Evolutionary conservation across 1,284 basidiomycete species (phyloP), one percentile per base, ranked within the genome.

Genomic region (Naganishia liquefaciens): DNA sequence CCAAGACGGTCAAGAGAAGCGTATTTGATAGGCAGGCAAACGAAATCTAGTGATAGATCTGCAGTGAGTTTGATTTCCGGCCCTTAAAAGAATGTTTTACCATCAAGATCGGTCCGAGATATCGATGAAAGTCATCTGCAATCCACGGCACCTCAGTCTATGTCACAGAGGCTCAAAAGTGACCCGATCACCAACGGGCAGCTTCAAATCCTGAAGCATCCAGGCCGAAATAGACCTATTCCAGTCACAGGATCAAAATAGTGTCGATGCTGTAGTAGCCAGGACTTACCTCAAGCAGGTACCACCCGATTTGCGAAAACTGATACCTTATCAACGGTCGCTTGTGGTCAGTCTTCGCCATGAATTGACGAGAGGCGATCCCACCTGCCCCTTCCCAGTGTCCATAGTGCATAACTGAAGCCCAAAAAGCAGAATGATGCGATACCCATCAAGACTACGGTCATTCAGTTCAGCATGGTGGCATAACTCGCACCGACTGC

Each of bases 21-120:
- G 93, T 95, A 72, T 94, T 95, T 70, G 89, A 92, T 70, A 94
- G 74, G 75, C 90, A 90, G 6, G 90, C 90, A 73, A 91, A 93
- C 3, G 84, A 86, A 51, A 90, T 68, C 65, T 70, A 60, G 5
- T 3, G 21, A 21, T 11, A 4, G 30, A 15, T 11, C 21, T 40
- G 11, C 17, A 5, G 39, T 42, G 25, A 54, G 55, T 46, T 50
- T 21, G 19, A 19, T 17, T 43, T 4, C 28, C 13, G 40, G 43
- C 3, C 19, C 15, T 39, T 33, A 17, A 19, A 33, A 68, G n/a
- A 28, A 19, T 42, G 11, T 6, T 58, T 73, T 54, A 81, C 87
- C 88, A 96, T 91, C 55, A 96, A 80, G 3, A 90, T 73, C 4
- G 93, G 93, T 0, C 93, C 93, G 65, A 96, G 89, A 21, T 87